These are phyloP conservation scores for Melanomma pulvis-pyrius DNA, from an alignment of 495 filamentous ascomycete species.

Conservation along the genomic window DNA sequence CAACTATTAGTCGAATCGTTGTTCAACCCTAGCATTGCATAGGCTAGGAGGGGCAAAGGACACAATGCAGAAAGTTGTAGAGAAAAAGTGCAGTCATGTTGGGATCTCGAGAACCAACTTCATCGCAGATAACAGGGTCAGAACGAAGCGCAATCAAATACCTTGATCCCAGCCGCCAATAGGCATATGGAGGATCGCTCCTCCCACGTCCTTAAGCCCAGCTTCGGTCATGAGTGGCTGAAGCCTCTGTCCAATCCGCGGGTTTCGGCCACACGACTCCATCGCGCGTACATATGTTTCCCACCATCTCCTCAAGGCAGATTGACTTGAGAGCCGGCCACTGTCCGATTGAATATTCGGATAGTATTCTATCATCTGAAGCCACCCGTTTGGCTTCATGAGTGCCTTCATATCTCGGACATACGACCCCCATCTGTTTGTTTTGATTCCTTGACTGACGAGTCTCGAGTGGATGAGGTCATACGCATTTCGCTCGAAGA, in stretches of 20 bases:
- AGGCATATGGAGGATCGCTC: slow-evolving; percentile 20
- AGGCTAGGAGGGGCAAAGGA: no score
- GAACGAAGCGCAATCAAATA: slow-evolving; percentile 8
- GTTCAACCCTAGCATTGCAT: no score
- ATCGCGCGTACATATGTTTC: slow-evolving; percentile 38
- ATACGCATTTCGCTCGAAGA: slow-evolving; percentile 64
- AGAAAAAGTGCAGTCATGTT: background rate
- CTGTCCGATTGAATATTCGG: slow-evolving; percentile 89
- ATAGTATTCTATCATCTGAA: slow-evolving; percentile 89
- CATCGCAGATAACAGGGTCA: background rate
- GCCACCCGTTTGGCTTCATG: slow-evolving; percentile 75
- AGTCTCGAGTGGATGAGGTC: slow-evolving; percentile 88
- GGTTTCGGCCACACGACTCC: slow-evolving; percentile 37
- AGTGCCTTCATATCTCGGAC: slow-evolving; percentile 73
- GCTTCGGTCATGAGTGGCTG: slow-evolving; percentile 24
- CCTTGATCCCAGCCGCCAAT: slow-evolving; percentile 35
- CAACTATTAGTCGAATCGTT: no score
- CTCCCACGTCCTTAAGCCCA: slow-evolving; percentile 25
- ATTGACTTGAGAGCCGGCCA: slow-evolving; percentile 67
- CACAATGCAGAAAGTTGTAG: no score
- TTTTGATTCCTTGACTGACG: slow-evolving; percentile 76
- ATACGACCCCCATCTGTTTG: slow-evolving; percentile 76
- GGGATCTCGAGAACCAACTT: background rate
- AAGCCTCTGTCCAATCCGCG: slow-evolving; percentile 40
- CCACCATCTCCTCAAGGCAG: slow-evolving; percentile 41